Base-by-base conservation (phyloP, 768 basidiomycete species). In the Cystofilobasidium bisporidii region DNA sequence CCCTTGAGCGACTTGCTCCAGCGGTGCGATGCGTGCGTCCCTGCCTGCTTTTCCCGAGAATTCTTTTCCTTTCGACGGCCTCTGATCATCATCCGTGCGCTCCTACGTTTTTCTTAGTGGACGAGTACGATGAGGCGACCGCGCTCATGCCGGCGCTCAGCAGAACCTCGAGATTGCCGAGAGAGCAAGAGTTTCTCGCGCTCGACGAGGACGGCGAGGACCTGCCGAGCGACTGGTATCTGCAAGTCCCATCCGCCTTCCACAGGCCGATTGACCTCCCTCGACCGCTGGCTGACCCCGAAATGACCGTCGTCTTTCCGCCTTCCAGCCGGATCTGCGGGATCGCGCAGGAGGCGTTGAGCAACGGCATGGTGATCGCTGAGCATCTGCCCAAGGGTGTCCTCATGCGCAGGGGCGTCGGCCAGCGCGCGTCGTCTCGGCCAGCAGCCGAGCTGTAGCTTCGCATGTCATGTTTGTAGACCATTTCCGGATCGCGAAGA, bases 181-280 rank as follows among this genome's bases (percentile, higher is more conserved):
- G 80, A 64, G 78, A 80, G 61, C 84, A 80, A 72, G 79, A 61
- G 17, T 76, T 75, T 59, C 58, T 90, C 71, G 85, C 87, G 12
- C 80, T 89, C 22, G 89, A 91, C 72, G 84, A 82, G 69, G 89
- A 90, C 71, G 88, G 88, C 3, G 71, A 72, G 22, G 86, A 87
- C 70, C 74, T 89, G 22, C 88, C 88, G 1, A 78, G 85, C 32
- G 89, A 91, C 77, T 91, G 89, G 89, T 87, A 73, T 72, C 81
- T 79, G 69, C 61, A 64, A 22, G 70, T 58, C 48, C 47, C 47
- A 66, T 57, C 69, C 50, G 70, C 79, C 79, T 88, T 69, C 86
- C 87, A 50, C 26, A 50, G 26, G 6, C 22, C 10, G 48, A 24
- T 4, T 50, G n/a, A 20, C 26, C 22, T n/a, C 48, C 22, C 11